phyloP scores from a whole-genome alignment of 1,284 basidiomycete genomes.

The Bjerkandera adusta region DNA sequence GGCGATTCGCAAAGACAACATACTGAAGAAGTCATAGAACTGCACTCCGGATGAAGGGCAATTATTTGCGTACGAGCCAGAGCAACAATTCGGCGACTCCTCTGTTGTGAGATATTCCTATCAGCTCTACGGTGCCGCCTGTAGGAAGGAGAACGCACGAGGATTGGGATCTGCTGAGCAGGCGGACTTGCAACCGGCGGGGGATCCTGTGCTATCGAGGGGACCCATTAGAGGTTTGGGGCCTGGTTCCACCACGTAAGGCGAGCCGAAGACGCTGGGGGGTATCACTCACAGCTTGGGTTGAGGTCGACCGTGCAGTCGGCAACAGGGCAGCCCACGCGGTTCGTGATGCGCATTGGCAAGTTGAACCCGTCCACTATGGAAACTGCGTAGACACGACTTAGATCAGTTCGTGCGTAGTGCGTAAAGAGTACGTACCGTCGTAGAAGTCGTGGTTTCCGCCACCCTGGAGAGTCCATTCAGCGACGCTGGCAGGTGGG shows the following conservation, averaged over 20 bases:
- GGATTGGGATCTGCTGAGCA: conserved; percentile 38
- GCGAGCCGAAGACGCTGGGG: neutral
- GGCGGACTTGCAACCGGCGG: conserved; percentile 43
- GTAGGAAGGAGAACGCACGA: conserved; percentile 18
- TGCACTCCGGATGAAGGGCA: conserved; percentile 41
- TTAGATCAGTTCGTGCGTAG: neutral
- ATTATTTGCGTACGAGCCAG: conserved; percentile 37
- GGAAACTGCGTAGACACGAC: conserved; percentile 24
- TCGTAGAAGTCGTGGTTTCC: conserved; percentile 40
- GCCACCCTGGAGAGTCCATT: conserved; percentile 37
- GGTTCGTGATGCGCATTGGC: conserved; percentile 39
- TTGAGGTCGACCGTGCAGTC: conserved; percentile 43
- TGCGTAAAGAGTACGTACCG: conserved; percentile 17
- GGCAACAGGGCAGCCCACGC: conserved; percentile 35
- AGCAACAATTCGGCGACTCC: conserved; percentile 43
- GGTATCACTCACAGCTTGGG: conserved; percentile 26
- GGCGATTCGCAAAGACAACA: neutral
- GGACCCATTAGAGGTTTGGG: conserved; percentile 32
- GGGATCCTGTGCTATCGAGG: conserved; percentile 34
- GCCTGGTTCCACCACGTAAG: conserved; percentile 21
- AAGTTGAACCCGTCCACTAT: conserved; percentile 43
- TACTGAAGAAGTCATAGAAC: conserved; percentile 37
- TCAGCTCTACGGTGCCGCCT: neutral
- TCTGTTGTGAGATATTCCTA: conserved; percentile 17
- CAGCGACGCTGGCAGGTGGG: conserved; percentile 42